Evolutionary conservation across 371 early-diverging fungal species (phyloP).

Genomic region (Apophysomyces elegans): DNA sequence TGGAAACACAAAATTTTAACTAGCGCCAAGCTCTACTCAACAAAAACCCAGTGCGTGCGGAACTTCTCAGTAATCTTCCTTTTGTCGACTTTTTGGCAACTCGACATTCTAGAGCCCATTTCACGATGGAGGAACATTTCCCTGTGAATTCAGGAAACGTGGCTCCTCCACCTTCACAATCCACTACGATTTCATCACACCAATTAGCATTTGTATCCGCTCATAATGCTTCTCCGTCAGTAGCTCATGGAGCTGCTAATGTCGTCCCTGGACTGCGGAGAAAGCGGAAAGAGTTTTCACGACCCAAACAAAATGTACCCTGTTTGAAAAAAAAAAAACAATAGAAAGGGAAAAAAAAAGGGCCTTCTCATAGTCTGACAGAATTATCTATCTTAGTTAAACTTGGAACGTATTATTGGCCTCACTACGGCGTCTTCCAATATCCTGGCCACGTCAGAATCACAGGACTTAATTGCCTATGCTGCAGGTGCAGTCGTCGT

Average conservation of each 20-base stretch:
- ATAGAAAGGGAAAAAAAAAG: neutral
- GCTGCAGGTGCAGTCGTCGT: slow-evolving; percentile 79
- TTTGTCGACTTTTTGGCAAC: slow-evolving; percentile 12
- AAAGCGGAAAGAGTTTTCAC: slow-evolving; percentile 32
- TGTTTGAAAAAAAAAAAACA: slow-evolving; percentile 14
- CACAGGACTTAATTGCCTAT: slow-evolving; percentile 69
- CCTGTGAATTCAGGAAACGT: slow-evolving; percentile 56
- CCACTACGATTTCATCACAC: slow-evolving; percentile 33
- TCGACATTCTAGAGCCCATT: slow-evolving; percentile 9
- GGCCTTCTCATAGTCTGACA: neutral
- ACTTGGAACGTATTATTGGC: slow-evolving; percentile 67
- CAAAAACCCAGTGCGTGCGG: neutral
- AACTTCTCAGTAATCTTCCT: neutral
- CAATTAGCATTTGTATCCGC: slow-evolving; percentile 20
- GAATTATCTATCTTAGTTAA: slow-evolving; percentile 42
- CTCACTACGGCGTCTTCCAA: slow-evolving; percentile 63
- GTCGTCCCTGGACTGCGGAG: slow-evolving; percentile 17
- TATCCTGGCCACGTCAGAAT: slow-evolving; percentile 59
- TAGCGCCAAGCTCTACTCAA: too few relatives aligned
- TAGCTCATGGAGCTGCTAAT: neutral
- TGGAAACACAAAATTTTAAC: too few relatives aligned
- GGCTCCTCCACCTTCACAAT: slow-evolving; percentile 42
- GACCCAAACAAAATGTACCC: slow-evolving; percentile 30
- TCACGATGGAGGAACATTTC: slow-evolving; percentile 43
- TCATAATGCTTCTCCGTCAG: slow-evolving; percentile 12